Conservation (phyloP, 129 eudicot genomes). For the Logfia minima region DNA sequence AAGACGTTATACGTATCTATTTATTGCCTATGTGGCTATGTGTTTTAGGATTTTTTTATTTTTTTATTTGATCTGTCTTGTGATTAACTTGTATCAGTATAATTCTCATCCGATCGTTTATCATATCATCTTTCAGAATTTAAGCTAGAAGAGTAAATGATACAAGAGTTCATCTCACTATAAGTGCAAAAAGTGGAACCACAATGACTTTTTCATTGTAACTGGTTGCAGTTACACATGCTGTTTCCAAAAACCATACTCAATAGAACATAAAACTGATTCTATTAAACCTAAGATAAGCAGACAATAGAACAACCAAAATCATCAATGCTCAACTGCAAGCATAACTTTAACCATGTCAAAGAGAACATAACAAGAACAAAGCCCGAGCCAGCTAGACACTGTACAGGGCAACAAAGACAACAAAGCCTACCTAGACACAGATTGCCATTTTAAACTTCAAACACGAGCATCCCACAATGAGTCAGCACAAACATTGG, state of each 20-base stretch:
- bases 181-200: background rate
- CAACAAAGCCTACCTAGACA: slow-evolving; percentile 8
- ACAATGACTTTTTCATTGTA: too few relatives aligned
- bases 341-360: slow-evolving; percentile 13
- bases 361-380: background rate
- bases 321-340: slow-evolving; percentile 8
- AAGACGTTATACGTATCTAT: background rate
- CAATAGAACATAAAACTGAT: background rate
- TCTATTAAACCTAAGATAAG: background rate
- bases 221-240: background rate
- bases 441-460: background rate
- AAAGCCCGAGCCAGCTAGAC: slow-evolving; percentile 28
- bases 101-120: background rate
- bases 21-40: background rate
- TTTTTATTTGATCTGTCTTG: background rate
- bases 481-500: slow-evolving; percentile 41
- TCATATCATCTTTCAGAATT: too few relatives aligned
- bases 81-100: background rate
- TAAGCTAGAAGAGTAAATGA: background rate
- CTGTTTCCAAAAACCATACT: background rate
- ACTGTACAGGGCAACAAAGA: slow-evolving; percentile 36
- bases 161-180: background rate
- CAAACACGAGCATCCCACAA: slow-evolving; percentile 85
- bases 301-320: slow-evolving; percentile 11
- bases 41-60: background rate